Base-by-base conservation (phyloP, 208 protist genomes). In the Leishmania lainsoni region DNA sequence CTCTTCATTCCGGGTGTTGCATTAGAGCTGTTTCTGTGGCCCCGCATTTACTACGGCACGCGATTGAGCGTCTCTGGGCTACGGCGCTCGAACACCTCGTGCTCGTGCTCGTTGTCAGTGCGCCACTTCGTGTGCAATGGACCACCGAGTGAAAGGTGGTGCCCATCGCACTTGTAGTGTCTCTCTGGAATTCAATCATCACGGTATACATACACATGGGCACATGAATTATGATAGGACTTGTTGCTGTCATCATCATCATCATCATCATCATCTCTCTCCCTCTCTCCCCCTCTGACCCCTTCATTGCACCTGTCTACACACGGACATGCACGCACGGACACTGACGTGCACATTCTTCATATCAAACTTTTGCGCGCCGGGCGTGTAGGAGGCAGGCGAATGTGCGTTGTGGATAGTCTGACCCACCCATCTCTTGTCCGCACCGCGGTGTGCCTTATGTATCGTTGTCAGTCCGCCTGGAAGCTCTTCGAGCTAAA, bases 401-500 rank as follows among this genome's bases (percentile, higher is more conserved):
- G 61, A 35, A 35, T 45, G 4, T 35, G 61, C 17, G 29, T 9
- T 20, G 26, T 14, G 29, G 29, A 66, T 6, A 29, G 29, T 29
- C 61, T 12, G 3, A 66, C 35, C 22, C n/a, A 0, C 2, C 1
- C n/a, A 26, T 14, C 20, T 14, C 61, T 29, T 66, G 8, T 39
- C 61, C 61, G 12, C 26, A 14, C 52, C 9, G 42, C 20, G 3
- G 2, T 26, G 22, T 48, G 68, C 10, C 45, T 10, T 61, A 59
- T 85, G 80, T 93, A 90, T 73, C 83, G 92, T 45, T 95, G 90
- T 73, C 88, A 90, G 74, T 94, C 92, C 6, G 90, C 90, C 3
- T 71, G 78, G 49, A 96, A 96, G 77, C 81, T 96, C 29, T 72
- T 91, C 14, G 92, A 96, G 75, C 73, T 96, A 8, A 82, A 96